Evolutionary conservation across 2,329 filamentous ascomycete genomes (phyloP), one percentile per base, ranked within the genome.

Genomic region (Sphaerulina musiva): DNA sequence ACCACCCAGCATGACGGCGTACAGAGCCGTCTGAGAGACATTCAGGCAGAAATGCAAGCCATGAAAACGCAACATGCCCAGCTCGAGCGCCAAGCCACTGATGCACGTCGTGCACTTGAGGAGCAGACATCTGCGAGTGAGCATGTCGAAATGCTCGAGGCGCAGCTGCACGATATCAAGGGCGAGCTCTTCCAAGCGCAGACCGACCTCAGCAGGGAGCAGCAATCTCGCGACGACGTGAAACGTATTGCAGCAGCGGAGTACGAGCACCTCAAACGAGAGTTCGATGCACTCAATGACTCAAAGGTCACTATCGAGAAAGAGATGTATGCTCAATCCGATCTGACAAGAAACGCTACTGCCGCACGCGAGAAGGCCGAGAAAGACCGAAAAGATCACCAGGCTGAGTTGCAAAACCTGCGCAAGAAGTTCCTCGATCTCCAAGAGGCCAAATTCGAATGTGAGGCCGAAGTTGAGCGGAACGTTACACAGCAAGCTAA

Each of bases 271-370:
- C 77, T 98, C 56, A 85, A 91, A 68, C 84, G 91, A 26, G 90
- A 97, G 61, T 95, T 84, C 63, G 85, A 95, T 47, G 81, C 83
- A 34, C 78, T 97, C 34, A 95, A 95, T 64, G 90, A 96, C 59
- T 85, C 89, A 29, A 98, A 98, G 72, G 95, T 96, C 64, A 95
- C 85, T 45, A 95, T 98, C 59, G 92, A 98, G 71, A 97, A 96
- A 70, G 92, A 97, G 71, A 85, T 98, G 69, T 97, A 97, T 68
- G 86, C 88, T 4, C 92, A 97, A 67, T 91, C 96, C 70, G 92
- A 98, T 67, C 87, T 88, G 9, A 80, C 96, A 44, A 84, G 93
- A 38, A 83, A 92, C 51, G 88, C 90, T 9, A 89, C 86, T 61
- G 90, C 95, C 69, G 86, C 88, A 45, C 83, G 89, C 32, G 79